phyloP scores from a whole-genome alignment of 1,284 basidiomycete genomes.

The Stygiomarasmius scandens region DNA sequence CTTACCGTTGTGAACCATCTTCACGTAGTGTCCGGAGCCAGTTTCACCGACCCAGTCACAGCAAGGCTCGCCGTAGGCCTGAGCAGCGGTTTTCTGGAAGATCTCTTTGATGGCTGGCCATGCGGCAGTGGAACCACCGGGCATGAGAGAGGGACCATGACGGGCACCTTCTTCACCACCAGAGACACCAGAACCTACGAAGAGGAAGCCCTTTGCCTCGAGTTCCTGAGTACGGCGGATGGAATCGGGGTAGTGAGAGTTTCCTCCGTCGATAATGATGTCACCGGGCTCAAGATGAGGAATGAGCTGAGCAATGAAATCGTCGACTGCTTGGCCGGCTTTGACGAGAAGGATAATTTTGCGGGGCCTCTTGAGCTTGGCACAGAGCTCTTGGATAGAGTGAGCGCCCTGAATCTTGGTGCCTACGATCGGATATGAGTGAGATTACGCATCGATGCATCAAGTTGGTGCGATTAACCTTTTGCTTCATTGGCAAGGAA shows the following conservation, averaged over 20 bases:
- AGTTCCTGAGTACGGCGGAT: constrained; percentile 94
- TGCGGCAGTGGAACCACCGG: constrained; percentile 91
- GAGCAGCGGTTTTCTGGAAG: constrained; percentile 97
- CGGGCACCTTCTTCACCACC: constrained; percentile 99
- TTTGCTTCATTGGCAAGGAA: constrained; percentile 98
- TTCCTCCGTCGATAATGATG: constrained; percentile 99
- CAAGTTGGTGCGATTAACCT: constrained; percentile 54
- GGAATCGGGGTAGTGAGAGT: constrained; percentile 99
- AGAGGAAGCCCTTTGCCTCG: constrained; percentile 92
- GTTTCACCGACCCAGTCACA: constrained; percentile 99
- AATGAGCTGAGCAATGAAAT: constrained; percentile 73
- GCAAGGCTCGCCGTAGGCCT: constrained; percentile 95
- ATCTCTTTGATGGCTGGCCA: constrained; percentile 99
- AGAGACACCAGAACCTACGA: constrained; percentile 98
- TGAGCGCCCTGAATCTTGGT: constrained; percentile 95
- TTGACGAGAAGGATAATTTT: constrained; percentile 98
- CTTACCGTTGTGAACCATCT: constrained; percentile 98
- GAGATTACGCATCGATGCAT: constrained; percentile 16
- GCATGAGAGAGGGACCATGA: constrained; percentile 98
- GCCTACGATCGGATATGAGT: constrained; percentile 49
- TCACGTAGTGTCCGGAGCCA: constrained; percentile 94
- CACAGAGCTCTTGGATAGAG: constrained; percentile 85
- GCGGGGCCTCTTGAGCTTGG: constrained; percentile 83
- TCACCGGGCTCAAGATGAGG: constrained; percentile 78
- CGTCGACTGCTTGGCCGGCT: constrained; percentile 78